Base-by-base conservation (phyloP, 805 yeast genomes). In the Candida dajiaensis region DNA sequence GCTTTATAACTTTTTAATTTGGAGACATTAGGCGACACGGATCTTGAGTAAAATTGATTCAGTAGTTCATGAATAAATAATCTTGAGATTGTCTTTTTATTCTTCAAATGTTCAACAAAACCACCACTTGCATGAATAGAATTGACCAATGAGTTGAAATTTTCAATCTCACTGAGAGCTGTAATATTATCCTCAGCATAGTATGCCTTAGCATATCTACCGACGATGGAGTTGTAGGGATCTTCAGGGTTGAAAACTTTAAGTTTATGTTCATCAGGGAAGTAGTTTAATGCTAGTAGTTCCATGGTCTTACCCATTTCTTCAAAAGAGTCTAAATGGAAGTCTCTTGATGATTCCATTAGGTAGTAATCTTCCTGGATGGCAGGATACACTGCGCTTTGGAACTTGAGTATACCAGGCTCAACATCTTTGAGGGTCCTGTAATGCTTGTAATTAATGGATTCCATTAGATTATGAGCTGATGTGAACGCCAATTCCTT, bases 1-100 rank as follows among this genome's bases (percentile, higher is more conserved):
- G 96, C 95, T 58, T 82, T 81, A 63, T 90, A 90, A 4, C 77
- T 71, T 45, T 82, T 74, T 45, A 90, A 69, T 45, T 77, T 78
- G 16, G 71, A 68, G 0, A 85, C 80, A 31, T 81, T 74, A 0
- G 95, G 94, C 1, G 95, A 80, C 8, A 90, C 92, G 1, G 85
- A 74, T 55, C 97, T 72, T 1, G 85, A 68, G 62, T 90, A 90
- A 3, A 84, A 77, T 54, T 85, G 82, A 47, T 83, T 77, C 43
- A 89, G 66, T 5, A 90, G 51, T 57, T 85, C 94, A 56, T 85
- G 90, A 43, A 83, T 60, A 22, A 79, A 68, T 57, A 64, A 62
- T 49, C 57, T 57, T 22, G 73, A 80, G 33, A 68, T 59, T 9
- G 62, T 62, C 35, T 56, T 61, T 43, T 59, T 50, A 45, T 56